phyloP scores from a whole-genome alignment of 495 filamentous ascomycete species.

The Daldinia loculata region DNA sequence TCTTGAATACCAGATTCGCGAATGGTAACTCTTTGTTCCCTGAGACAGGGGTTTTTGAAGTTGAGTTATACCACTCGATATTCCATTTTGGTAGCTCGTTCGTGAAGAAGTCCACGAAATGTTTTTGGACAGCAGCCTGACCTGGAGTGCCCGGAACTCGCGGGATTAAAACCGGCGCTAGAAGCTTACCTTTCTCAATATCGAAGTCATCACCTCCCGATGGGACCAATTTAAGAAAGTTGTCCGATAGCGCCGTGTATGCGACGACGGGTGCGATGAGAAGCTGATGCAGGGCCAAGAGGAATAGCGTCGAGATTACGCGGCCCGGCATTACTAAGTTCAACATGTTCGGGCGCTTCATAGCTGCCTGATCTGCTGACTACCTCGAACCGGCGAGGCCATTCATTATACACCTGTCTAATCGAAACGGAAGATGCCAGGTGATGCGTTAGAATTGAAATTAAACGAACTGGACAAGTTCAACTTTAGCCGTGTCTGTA shows the following conservation, averaged over 20 bases:
- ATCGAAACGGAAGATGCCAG: constrained; percentile 3
- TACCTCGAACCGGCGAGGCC: constrained; percentile 44
- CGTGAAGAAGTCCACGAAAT: constrained; percentile 84
- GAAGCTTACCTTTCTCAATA: constrained; percentile 73
- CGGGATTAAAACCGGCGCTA: constrained; percentile 89
- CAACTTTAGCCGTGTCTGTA: constrained; percentile 40
- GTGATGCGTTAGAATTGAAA: constrained; percentile 19
- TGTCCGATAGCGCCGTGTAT: constrained; percentile 78
- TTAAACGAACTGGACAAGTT: constrained; percentile 21
- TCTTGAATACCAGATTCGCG: constrained; percentile 83
- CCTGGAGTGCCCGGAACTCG: constrained; percentile 88
- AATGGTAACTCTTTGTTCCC: constrained; percentile 78
- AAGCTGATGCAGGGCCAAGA: constrained; percentile 44
- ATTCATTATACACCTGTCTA: constrained; percentile 35
- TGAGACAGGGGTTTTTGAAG: constrained; percentile 77
- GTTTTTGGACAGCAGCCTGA: constrained; percentile 75
- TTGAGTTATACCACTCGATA: constrained; percentile 85
- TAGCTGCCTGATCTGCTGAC: constrained; percentile 32
- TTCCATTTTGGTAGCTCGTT: constrained; percentile 79
- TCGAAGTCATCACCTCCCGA: constrained; percentile 80
- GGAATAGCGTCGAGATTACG: constrained; percentile 35
- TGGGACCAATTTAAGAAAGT: constrained; percentile 71
- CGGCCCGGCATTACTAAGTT: constrained; percentile 37
- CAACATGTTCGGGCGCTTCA: constrained; percentile 22
- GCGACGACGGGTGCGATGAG: constrained; percentile 57